These are phyloP conservation scores for Litsea cubeba DNA, from an alignment of 164 flowering plant species.

Conservation along the genomic window DNA sequence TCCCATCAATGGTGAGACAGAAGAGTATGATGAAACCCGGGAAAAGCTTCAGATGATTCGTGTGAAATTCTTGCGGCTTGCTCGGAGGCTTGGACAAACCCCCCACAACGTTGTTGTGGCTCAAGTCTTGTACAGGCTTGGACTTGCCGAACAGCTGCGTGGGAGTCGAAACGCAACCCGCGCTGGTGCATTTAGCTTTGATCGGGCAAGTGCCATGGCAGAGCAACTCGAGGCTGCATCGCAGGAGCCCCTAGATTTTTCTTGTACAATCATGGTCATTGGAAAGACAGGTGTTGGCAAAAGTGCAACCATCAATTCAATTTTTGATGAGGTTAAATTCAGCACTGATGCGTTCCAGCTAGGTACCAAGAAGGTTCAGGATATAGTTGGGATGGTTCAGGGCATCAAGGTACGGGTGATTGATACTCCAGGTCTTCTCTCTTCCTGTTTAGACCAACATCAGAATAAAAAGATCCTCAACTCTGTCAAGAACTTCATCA, in stretches of 20 bases:
- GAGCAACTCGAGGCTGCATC: constrained; percentile 96
- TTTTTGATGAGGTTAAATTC: constrained; percentile 85
- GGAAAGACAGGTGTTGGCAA: constrained; percentile 97
- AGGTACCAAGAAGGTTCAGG: constrained; percentile 92
- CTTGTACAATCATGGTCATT: constrained; percentile 94
- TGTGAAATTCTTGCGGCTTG: constrained; percentile 91
- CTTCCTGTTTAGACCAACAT: constrained; percentile 81
- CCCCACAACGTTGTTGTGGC: constrained; percentile 99
- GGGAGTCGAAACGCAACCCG: constrained; percentile 76
- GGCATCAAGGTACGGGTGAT: constrained; percentile 89
- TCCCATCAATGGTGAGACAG: constrained; percentile 61
- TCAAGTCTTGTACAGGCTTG: constrained; percentile 90
- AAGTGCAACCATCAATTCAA: constrained; percentile 97
- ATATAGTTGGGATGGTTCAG: constrained; percentile 90
- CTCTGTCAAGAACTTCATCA: constrained; percentile 75
- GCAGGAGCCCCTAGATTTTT: constrained; percentile 85
- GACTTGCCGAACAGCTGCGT: constrained; percentile 91
- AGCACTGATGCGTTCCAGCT: constrained; percentile 77
- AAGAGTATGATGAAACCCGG: constrained; percentile 91
- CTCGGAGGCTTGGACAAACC: constrained; percentile 97
- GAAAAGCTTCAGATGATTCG: constrained; percentile 97
- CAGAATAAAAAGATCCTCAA: constrained; percentile 78
- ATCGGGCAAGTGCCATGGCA: constrained; percentile 98
- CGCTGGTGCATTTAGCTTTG: constrained; percentile 90
- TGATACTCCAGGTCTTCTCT: constrained; percentile 93